Percentiles rank a stretch among this genome's conserved stretches.
These are phyloP conservation scores for Oryza meyeriana DNA, from an alignment of 176 grass and related monocot species.

Conservation along the genomic window DNA sequence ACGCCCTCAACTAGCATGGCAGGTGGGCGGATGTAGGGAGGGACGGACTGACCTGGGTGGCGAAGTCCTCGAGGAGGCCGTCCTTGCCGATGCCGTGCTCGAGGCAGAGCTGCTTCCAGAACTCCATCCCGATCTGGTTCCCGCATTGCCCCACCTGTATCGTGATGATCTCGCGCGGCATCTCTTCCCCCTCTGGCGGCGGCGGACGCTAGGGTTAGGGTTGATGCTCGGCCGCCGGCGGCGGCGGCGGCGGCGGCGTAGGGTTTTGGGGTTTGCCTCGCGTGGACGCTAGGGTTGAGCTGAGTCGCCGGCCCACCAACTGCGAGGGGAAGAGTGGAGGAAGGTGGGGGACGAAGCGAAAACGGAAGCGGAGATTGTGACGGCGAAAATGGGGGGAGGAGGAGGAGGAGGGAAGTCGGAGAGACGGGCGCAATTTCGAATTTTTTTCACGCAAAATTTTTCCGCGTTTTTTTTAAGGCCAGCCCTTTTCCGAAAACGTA, in stretches of 20 bases:
- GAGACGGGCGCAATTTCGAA: slow-evolving; percentile 36
- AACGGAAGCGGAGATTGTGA: neutral
- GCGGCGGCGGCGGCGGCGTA: slow-evolving; percentile 21
- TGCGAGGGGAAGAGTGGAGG: neutral
- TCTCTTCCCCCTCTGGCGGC: neutral
- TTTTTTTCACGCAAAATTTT: too few relatives aligned
- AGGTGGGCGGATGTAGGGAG: neutral
- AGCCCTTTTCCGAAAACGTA: too few relatives aligned
- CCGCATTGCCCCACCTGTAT: slow-evolving; percentile 99
- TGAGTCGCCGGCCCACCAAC: neutral
- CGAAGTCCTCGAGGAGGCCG: slow-evolving; percentile 97
- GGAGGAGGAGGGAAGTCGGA: neutral
- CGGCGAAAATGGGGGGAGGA: neutral
- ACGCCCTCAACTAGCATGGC: neutral
- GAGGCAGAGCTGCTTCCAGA: slow-evolving; percentile 99
- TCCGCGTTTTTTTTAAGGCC: too few relatives aligned
- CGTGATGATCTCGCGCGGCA: slow-evolving; percentile 99
- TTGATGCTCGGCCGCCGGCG: neutral
- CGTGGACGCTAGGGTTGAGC: slow-evolving; percentile 10
- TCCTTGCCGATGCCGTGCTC: slow-evolving; percentile 99
- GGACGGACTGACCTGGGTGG: slow-evolving; percentile 51
- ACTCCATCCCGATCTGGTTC: slow-evolving; percentile 99
- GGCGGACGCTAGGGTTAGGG: slow-evolving; percentile 5
- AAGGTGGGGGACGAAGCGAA: neutral
- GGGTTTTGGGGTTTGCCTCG: slow-evolving; percentile 45